Conservation (phyloP, 2,329 filamentous ascomycete species). For the Colletotrichum abscissum region DNA sequence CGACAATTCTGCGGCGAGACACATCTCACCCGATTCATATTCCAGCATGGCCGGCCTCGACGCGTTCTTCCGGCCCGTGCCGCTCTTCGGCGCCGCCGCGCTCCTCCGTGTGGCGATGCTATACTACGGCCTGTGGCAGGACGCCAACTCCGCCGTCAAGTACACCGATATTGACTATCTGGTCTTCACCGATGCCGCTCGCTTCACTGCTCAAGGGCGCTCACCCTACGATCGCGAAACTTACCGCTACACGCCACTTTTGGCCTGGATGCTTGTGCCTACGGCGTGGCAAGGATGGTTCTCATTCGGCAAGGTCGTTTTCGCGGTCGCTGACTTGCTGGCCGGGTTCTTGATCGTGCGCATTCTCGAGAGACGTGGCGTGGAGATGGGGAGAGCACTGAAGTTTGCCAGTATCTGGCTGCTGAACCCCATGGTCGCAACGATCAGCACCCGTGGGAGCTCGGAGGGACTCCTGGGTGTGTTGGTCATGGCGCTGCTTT, state of each 20-base stretch:
- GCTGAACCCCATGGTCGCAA: constrained; percentile 97
- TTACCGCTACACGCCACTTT: constrained; percentile 94
- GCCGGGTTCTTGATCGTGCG: constrained; percentile 81
- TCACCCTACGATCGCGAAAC: constrained; percentile 92
- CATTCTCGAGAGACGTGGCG: constrained; percentile 53
- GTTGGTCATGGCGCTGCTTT: constrained; percentile 84
- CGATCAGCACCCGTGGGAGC: constrained; percentile 94
- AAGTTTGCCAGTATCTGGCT: constrained; percentile 90
- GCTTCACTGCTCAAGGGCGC: constrained; percentile 73
- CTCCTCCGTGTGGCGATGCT: constrained; percentile 79
- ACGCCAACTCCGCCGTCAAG: constrained; percentile 90
- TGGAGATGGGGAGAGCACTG: constrained; percentile 68
- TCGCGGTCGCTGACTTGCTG: constrained; percentile 84
- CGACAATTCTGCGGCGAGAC: not conserved
- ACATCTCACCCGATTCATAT: not conserved
- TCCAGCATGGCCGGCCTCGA: constrained; percentile 45
- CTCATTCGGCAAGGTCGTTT: constrained; percentile 87
- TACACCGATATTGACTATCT: constrained; percentile 99
- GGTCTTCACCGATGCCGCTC: constrained; percentile 95
- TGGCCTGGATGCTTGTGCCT: constrained; percentile 91
- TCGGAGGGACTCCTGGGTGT: constrained; percentile 91
- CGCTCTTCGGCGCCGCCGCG: constrained; percentile 68
- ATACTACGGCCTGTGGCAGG: constrained; percentile 91
- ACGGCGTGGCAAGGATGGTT: constrained; percentile 77
- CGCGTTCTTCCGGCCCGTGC: constrained; percentile 46